These are phyloP conservation scores for Hypoxylon sp. DNA, from an alignment of 2,329 filamentous ascomycete genomes.

Conservation along the genomic window DNA sequence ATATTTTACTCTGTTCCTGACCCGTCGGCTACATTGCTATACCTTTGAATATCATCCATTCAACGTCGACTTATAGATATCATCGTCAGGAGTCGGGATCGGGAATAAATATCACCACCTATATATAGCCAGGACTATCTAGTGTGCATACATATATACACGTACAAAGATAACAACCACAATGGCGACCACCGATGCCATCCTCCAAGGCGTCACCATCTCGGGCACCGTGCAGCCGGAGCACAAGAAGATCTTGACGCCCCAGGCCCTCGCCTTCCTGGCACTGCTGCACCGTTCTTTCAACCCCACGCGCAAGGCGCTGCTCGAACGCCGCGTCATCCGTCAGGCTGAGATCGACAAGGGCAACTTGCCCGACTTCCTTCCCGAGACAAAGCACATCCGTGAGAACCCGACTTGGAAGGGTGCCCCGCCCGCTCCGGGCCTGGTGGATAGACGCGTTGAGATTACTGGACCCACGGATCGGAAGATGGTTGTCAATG, in stretches of 20 bases:
- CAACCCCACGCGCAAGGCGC: conserved; percentile 87
- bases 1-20: conserved; percentile 6
- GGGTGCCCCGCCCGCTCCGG: conserved; percentile 90
- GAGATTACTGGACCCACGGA: conserved; percentile 98
- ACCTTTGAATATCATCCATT: conserved; percentile 36
- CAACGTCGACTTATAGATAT: conserved; percentile 37
- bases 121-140: conserved; percentile 10
- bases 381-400: conserved; percentile 95
- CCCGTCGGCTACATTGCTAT: conserved; percentile 32
- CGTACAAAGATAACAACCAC: conserved; percentile 46
- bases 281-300: conserved; percentile 95
- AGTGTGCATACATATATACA: not conserved
- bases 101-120: not conserved
- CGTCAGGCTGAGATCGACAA: conserved; percentile 95
- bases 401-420: conserved; percentile 95
- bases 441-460: conserved; percentile 91
- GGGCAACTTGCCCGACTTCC: conserved; percentile 90
- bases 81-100: conserved; percentile 5
- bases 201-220: conserved; percentile 90
- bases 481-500: conserved; percentile 99
- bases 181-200: conserved; percentile 80
- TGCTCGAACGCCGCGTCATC: conserved; percentile 87
- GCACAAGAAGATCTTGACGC: conserved; percentile 91
- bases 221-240: conserved; percentile 82
- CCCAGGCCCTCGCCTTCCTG: conserved; percentile 91